A percentile compares a stretch with the other conserved stretches of the same genome.
Conservation (phyloP, 2,329 filamentous ascomycete species). For the Apiospora hydei region DNA sequence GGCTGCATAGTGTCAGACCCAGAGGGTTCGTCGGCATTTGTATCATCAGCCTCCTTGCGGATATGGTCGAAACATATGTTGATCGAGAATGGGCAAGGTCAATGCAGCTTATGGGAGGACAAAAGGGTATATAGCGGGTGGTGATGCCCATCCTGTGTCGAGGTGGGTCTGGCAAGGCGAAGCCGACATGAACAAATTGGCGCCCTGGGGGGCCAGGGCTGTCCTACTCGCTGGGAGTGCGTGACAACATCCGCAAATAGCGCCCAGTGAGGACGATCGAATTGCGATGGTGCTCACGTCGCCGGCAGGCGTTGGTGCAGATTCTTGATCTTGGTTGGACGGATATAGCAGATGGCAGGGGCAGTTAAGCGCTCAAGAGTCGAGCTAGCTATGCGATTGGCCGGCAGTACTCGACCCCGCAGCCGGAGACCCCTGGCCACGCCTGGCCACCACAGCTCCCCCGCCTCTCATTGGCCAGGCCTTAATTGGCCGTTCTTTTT, state of each 20-base stretch:
- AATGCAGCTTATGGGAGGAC: conserved; percentile 50
- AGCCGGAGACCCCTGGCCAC: conserved; percentile 12
- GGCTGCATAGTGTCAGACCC: conserved; percentile 42
- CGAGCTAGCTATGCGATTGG: conserved; percentile 27
- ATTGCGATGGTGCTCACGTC: conserved; percentile 32
- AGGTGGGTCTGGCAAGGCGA: conserved; percentile 40
- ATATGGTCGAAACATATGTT: conserved; percentile 58
- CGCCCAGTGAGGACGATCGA: conserved; percentile 43
- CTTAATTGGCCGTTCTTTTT: neutral
- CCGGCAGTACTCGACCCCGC: conserved; percentile 26
- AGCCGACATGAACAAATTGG: conserved; percentile 44
- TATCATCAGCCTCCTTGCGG: conserved; percentile 49
- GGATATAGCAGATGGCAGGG: conserved; percentile 35
- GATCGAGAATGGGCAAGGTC: conserved; percentile 55
- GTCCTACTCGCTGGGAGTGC: conserved; percentile 42
- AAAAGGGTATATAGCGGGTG: conserved; percentile 65
- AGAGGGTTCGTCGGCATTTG: conserved; percentile 33
- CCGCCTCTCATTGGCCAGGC: neutral
- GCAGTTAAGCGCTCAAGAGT: conserved; percentile 28
- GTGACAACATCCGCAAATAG: conserved; percentile 48
- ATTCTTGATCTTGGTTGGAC: conserved; percentile 41
- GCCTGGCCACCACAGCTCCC: neutral
- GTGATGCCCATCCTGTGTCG: conserved; percentile 55
- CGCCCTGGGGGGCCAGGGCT: conserved; percentile 40
- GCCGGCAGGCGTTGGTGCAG: conserved; percentile 5